Evolutionary conservation across 139 green algal species (phyloP).

Genomic region (Pseudopediastrum boryanum): DNA sequence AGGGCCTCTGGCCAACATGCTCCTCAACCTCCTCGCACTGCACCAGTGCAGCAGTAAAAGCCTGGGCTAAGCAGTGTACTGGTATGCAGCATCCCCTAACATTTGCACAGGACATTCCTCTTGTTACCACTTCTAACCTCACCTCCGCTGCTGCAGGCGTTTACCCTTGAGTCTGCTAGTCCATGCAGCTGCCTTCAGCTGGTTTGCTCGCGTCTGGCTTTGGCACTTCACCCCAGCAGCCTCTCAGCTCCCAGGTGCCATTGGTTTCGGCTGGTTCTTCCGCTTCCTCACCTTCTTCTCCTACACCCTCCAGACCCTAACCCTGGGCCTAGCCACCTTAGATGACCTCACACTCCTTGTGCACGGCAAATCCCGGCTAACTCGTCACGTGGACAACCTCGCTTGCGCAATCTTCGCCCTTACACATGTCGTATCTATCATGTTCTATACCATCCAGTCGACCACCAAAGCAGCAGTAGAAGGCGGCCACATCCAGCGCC

Average conservation of each 20-base stretch:
- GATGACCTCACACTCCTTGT: conserved; percentile 19
- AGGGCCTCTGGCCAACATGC: too few species aligned
- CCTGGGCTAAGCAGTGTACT: too few species aligned
- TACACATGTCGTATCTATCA: conserved; percentile 70
- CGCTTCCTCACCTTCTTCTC: conserved; percentile 81
- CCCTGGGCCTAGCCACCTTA: conserved; percentile 47
- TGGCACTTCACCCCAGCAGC: conserved; percentile 72
- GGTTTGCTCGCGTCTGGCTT: conserved; percentile 57
- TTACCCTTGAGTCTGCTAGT: conserved; percentile 21
- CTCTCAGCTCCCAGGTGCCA: conserved; percentile 57
- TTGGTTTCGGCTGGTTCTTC: conserved; percentile 83
- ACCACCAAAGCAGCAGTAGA: conserved; percentile 62
- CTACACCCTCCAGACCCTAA: conserved; percentile 69
- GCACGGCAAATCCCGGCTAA: conserved; percentile 17
- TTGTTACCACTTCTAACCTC: too few species aligned
- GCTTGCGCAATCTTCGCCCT: conserved; percentile 71
- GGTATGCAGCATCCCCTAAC: too few species aligned
- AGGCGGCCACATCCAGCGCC: conserved; percentile 51
- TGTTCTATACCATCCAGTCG: conserved; percentile 71
- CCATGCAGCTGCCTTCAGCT: conserved; percentile 31
- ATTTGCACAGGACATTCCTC: too few species aligned
- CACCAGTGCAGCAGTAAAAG: too few species aligned
- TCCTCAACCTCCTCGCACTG: too few species aligned
- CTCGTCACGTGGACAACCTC: conserved; percentile 53
- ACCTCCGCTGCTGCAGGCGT: too few species aligned